phyloP scores from a whole-genome alignment of 1,284 basidiomycete genomes.

The Megacollybia platyphylla region DNA sequence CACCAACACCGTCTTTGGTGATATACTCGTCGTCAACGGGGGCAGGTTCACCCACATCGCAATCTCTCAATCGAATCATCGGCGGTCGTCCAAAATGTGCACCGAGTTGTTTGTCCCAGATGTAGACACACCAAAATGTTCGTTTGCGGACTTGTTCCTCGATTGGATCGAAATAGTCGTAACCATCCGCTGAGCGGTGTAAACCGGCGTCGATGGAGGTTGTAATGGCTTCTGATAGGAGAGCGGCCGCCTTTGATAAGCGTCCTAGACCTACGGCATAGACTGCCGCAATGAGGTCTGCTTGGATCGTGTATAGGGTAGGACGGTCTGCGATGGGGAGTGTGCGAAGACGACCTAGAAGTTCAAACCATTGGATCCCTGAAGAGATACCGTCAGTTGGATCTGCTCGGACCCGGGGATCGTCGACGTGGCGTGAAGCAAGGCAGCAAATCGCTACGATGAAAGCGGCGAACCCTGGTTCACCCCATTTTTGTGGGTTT shows the following conservation, averaged over 20 bases:
- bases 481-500: slow-evolving; percentile 85
- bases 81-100: slow-evolving; percentile 82
- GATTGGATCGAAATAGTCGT: slow-evolving; percentile 78
- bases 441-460: slow-evolving; percentile 84
- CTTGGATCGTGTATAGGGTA: slow-evolving; percentile 82
- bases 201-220: slow-evolving; percentile 78
- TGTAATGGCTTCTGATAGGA: slow-evolving; percentile 76
- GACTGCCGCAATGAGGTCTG: slow-evolving; percentile 75
- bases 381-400: slow-evolving; percentile 71
- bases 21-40: slow-evolving; percentile 85
- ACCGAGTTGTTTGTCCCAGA: slow-evolving; percentile 83
- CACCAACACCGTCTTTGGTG: slow-evolving; percentile 53
- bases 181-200: slow-evolving; percentile 78
- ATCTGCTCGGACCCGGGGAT: slow-evolving; percentile 73
- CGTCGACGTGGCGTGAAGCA: slow-evolving; percentile 82
- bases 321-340: slow-evolving; percentile 80
- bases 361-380: slow-evolving; percentile 84
- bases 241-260: slow-evolving; percentile 74
- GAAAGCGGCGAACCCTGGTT: slow-evolving; percentile 84
- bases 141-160: slow-evolving; percentile 83
- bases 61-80: slow-evolving; percentile 74
- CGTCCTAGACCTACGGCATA: slow-evolving; percentile 82
- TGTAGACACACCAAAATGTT: slow-evolving; percentile 89
- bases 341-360: slow-evolving; percentile 73
- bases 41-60: slow-evolving; percentile 74